Conservation (phyloP, 2,329 filamentous ascomycete genomes). For the Sclerotinia subarctica region DNA sequence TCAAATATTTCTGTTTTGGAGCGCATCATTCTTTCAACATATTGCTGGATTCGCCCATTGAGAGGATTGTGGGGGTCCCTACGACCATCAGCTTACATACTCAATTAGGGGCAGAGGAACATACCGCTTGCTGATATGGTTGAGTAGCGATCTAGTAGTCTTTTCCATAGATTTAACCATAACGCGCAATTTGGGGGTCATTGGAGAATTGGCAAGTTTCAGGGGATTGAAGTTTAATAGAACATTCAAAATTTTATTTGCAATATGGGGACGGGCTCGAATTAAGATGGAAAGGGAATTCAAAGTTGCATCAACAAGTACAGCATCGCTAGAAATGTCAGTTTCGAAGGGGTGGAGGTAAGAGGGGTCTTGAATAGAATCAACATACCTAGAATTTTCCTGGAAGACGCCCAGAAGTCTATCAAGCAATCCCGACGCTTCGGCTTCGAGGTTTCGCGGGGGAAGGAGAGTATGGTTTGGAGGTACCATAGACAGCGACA, state of each 20-base stretch:
- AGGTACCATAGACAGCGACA: slow-evolving; percentile 82
- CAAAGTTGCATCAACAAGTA: slow-evolving; percentile 85
- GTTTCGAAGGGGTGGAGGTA: slow-evolving; percentile 24
- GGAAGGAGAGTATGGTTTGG: slow-evolving; percentile 78
- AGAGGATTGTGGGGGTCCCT: slow-evolving; percentile 80
- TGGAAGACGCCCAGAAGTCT: slow-evolving; percentile 81
- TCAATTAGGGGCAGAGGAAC: slow-evolving; percentile 27
- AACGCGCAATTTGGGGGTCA: slow-evolving; percentile 77
- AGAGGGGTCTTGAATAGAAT: background rate
- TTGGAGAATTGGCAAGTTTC: slow-evolving; percentile 70
- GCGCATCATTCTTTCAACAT: slow-evolving; percentile 78
- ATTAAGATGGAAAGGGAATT: slow-evolving; percentile 84
- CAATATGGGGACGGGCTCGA: slow-evolving; percentile 74
- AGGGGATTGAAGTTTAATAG: slow-evolving; percentile 91
- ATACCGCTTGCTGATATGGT: slow-evolving; percentile 78
- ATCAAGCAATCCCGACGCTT: slow-evolving; percentile 87
- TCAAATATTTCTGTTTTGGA: slow-evolving; percentile 76
- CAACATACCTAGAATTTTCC: slow-evolving; percentile 73
- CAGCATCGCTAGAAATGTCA: slow-evolving; percentile 66
- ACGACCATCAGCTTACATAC: slow-evolving; percentile 31
- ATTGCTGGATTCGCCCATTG: slow-evolving; percentile 75
- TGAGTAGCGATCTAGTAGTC: slow-evolving; percentile 77
- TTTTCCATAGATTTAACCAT: slow-evolving; percentile 93
- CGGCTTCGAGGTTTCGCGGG: slow-evolving; percentile 80
- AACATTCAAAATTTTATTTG: slow-evolving; percentile 80